Conservation (phyloP, 305 asterid species). For the Solanum hybrid region DNA sequence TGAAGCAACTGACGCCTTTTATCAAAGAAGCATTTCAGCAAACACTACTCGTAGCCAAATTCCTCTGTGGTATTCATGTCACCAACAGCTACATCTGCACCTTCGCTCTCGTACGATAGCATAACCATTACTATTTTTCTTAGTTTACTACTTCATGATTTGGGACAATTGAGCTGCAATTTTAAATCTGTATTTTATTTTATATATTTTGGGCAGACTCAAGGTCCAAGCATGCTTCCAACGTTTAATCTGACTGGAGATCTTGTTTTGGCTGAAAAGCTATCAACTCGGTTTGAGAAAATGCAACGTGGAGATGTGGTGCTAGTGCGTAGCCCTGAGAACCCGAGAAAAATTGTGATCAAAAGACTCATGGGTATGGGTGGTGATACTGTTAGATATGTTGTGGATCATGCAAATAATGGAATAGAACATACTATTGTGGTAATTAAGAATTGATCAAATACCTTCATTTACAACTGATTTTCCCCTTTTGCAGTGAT, state of each 20-base stretch:
- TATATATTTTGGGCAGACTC: slow-evolving; percentile 26
- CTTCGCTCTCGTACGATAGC: slow-evolving; percentile 24
- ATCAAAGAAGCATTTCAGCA: slow-evolving; percentile 48
- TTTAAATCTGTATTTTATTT: neutral
- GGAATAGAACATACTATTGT: slow-evolving; percentile 29
- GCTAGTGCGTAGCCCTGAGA: slow-evolving; percentile 47
- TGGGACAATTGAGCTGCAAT: neutral
- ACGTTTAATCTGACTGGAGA: slow-evolving; percentile 36
- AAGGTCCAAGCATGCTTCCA: slow-evolving; percentile 83
- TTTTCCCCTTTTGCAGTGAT: neutral
- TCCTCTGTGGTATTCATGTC: slow-evolving; percentile 54
- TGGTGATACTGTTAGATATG: slow-evolving; percentile 51
- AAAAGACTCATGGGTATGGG: slow-evolving; percentile 58
- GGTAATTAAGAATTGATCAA: slow-evolving; percentile 23
- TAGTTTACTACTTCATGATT: neutral
- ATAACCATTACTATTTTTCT: neutral
- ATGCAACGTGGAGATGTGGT: slow-evolving; percentile 58
- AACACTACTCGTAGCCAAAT: slow-evolving; percentile 29
- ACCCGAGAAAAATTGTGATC: slow-evolving; percentile 37
- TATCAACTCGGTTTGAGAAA: slow-evolving; percentile 43
- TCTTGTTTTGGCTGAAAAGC: slow-evolving; percentile 41
- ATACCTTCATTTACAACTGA: neutral
- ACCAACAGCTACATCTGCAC: slow-evolving; percentile 40
- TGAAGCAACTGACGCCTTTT: slow-evolving; percentile 27
- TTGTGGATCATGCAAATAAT: slow-evolving; percentile 19